Percentiles rank a stretch among this genome's conserved stretches.
Conservation (phyloP, 768 basidiomycete genomes). For the Cystofilobasidium bisporidii region DNA sequence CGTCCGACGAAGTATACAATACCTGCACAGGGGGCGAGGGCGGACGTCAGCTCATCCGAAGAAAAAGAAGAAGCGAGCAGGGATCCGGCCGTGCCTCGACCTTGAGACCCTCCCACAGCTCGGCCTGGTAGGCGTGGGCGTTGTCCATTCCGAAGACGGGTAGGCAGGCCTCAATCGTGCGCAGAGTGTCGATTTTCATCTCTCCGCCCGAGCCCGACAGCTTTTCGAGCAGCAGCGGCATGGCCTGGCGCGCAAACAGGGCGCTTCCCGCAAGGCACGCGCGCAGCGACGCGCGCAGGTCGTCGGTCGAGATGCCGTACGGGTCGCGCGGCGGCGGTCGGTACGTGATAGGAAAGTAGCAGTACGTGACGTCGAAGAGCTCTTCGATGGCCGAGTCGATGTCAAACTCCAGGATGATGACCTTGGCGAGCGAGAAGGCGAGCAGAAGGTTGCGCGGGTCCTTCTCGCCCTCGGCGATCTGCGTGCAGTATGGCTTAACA, state of each 20-base stretch:
- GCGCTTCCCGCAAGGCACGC: constrained; percentile 68
- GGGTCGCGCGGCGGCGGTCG: constrained; percentile 87
- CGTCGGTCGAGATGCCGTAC: constrained; percentile 79
- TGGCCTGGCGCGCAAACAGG: constrained; percentile 68
- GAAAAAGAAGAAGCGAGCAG: background rate
- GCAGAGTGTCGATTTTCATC: constrained; percentile 81
- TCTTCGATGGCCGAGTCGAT: constrained; percentile 67
- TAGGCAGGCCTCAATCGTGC: constrained; percentile 64
- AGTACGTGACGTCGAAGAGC: constrained; percentile 89
- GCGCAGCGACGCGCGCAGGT: constrained; percentile 66
- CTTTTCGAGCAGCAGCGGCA: constrained; percentile 86
- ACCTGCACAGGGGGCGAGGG: constrained; percentile 48
- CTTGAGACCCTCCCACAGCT: constrained; percentile 84
- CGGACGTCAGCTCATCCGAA: background rate
- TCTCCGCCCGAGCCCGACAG: constrained; percentile 66
- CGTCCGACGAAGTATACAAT: constrained; percentile 66
- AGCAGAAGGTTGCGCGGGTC: constrained; percentile 88
- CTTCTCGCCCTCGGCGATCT: constrained; percentile 86
- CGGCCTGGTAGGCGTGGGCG: constrained; percentile 54
- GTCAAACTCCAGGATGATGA: constrained; percentile 80
- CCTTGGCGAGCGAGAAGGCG: constrained; percentile 78
- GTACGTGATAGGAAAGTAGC: constrained; percentile 98
- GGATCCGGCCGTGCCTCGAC: constrained; percentile 56
- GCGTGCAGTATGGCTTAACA: constrained; percentile 57
- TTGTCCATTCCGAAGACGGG: constrained; percentile 69